These are phyloP conservation scores for Sphagnum contortum DNA, from an alignment of 225 moss, liverwort and hornwort species.

Conservation along the genomic window DNA sequence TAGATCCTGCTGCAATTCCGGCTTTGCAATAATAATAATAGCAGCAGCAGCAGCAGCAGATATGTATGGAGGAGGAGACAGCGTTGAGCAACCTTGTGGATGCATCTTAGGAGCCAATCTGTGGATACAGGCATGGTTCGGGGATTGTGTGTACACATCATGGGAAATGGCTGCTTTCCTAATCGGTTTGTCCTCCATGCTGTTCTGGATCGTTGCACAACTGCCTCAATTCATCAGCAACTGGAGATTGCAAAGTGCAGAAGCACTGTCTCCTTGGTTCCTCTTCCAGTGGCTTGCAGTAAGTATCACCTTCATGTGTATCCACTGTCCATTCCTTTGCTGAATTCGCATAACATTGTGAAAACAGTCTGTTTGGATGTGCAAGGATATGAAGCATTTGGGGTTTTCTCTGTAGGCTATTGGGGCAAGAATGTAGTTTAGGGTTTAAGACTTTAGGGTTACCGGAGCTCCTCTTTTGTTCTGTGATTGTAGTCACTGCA, in stretches of 20 bases:
- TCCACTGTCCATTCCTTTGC: not conserved
- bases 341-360: not conserved
- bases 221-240: constrained; percentile 85
- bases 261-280: constrained; percentile 91
- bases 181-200: constrained; percentile 71
- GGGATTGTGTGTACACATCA: constrained; percentile 70
- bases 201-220: constrained; percentile 85
- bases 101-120: constrained; percentile 56
- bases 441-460: not conserved
- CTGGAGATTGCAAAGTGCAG: constrained; percentile 63
- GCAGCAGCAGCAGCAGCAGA: constrained; percentile 1
- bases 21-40: too few species aligned
- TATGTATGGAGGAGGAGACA: constrained; percentile 36
- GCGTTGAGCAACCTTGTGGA: constrained; percentile 31
- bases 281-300: constrained; percentile 90
- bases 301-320: constrained; percentile 9
- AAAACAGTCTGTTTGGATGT: not conserved
- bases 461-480: not conserved
- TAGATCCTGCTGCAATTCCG: too few species aligned
- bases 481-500: not conserved
- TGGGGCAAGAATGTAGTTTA: not conserved
- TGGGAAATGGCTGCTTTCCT: constrained; percentile 74
- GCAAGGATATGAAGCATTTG: not conserved
- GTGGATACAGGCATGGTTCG: constrained; percentile 74
- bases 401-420: not conserved